Evolutionary conservation across 768 basidiomycete species (phyloP), one percentile per base, ranked within the genome.

Genomic region (Mycena galericulata): DNA sequence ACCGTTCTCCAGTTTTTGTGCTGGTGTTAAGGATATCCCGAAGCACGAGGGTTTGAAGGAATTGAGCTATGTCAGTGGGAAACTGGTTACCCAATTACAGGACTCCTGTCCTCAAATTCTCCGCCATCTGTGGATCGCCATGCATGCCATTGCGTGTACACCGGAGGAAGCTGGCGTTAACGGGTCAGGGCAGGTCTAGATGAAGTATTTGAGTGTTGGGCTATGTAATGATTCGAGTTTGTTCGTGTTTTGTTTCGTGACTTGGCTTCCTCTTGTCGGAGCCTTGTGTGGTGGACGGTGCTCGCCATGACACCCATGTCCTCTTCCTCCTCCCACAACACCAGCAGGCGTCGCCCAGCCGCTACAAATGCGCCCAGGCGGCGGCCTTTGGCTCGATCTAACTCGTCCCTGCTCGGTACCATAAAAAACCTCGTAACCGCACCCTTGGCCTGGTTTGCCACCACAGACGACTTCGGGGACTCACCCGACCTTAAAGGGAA

Each of bases 381-480:
- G 62, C 78, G 71, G 69, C 78, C 82, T 14, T 75, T 89, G 47
- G 79, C 78, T 71, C 88, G 89, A 71, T 83, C 84, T n/a, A 82
- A 84, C 68, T 86, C 82, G 22, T 90, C 90, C 29, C 83, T 92
- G 72, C 76, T 91, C 46, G 88, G 88, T 55, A 77, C 89, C 51
- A 85, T 92, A 78, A 91, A 87, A 83, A 87, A 83, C 79, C 80
- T 91, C 75, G 90, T 92, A 68, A 86, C 89, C 34, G 88, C 89
- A 22, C 89, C 90, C 49, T 82, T 91, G 70, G 50, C 77, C 54
- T 83, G 86, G 79, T 88, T 91, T 79, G 84, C 86, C 71, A 78
- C 82, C 70, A 77, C 82, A 67, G 86, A 86, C 75, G 86, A 86
- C 70, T 81, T 80, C 62, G 84, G 85, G 57, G 82, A 82, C 67